Percentiles rank a stretch among this genome's conserved stretches.
Conservation (phyloP, 2,329 filamentous ascomycete genomes). For the Fusarium coffeatum region DNA sequence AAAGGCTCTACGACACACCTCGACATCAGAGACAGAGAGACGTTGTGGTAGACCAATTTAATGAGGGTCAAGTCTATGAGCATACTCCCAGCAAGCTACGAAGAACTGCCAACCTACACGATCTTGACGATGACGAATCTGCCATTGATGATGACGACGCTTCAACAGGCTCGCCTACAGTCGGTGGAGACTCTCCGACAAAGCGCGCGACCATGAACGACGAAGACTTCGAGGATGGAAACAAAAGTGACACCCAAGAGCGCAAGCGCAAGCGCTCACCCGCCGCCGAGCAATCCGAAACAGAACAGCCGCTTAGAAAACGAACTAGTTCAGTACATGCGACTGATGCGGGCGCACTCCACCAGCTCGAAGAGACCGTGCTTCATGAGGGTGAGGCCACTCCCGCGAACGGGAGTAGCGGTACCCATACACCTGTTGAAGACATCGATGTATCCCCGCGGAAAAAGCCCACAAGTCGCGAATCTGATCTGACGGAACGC, state of each 20-base stretch:
- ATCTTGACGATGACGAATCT: conserved; percentile 55
- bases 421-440: conserved; percentile 59
- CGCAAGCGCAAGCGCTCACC: conserved; percentile 65
- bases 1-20: conserved; percentile 91
- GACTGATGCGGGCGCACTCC: conserved; percentile 50
- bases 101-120: conserved; percentile 56
- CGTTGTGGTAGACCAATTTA: conserved; percentile 68
- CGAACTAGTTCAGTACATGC: conserved; percentile 62
- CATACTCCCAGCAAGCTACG: conserved; percentile 82
- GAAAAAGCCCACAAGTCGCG: conserved; percentile 46
- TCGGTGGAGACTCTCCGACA: conserved; percentile 52
- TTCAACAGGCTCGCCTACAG: conserved; percentile 55
- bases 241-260: conserved; percentile 52
- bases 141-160: conserved; percentile 55
- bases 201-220: conserved; percentile 49
- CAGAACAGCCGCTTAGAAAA: conserved; percentile 64
- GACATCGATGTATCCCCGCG: conserved; percentile 55
- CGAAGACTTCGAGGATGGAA: conserved; percentile 47
- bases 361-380: conserved; percentile 46
- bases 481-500: conserved; percentile 49
- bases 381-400: conserved; percentile 53
- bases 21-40: conserved; percentile 72
- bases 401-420: conserved; percentile 52
- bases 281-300: conserved; percentile 57
- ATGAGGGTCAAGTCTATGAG: conserved; percentile 67